These are phyloP conservation scores for Atkinsonella texensis DNA, from an alignment of 2,329 filamentous ascomycete genomes.

Conservation along the genomic window DNA sequence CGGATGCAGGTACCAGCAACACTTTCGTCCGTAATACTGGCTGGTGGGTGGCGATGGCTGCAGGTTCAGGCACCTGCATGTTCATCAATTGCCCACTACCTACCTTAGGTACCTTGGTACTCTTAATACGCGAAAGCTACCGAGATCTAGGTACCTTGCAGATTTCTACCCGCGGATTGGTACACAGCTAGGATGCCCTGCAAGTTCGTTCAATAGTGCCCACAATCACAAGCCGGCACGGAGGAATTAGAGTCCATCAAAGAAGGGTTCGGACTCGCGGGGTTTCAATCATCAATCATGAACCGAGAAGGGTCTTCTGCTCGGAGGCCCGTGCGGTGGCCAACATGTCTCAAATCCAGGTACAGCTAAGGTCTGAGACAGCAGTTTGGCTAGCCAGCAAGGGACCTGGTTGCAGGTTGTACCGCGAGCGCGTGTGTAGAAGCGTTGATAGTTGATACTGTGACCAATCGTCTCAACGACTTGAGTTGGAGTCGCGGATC, in stretches of 20 bases:
- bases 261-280: not conserved
- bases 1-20: constrained; percentile 3
- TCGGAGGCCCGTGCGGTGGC: not conserved
- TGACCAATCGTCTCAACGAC: too few relatives aligned
- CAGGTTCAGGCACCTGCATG: not conserved
- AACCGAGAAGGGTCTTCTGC: not conserved
- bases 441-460: too few relatives aligned
- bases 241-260: not conserved
- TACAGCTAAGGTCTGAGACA: not conserved
- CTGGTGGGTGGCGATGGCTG: not conserved
- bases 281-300: not conserved
- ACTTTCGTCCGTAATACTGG: not conserved
- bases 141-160: too few relatives aligned
- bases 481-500: not conserved
- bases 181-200: not conserved
- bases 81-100: not conserved
- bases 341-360: not conserved
- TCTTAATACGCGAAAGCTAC: too few relatives aligned
- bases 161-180: too few relatives aligned
- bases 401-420: not conserved
- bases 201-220: not conserved
- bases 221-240: not conserved
- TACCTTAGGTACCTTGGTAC: not conserved
- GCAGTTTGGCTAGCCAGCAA: not conserved
- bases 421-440: too few relatives aligned